A percentile compares a stretch with the other conserved stretches of the same genome.
Conservation (phyloP, 495 filamentous ascomycete genomes). For the Lichenothelia convexa region DNA sequence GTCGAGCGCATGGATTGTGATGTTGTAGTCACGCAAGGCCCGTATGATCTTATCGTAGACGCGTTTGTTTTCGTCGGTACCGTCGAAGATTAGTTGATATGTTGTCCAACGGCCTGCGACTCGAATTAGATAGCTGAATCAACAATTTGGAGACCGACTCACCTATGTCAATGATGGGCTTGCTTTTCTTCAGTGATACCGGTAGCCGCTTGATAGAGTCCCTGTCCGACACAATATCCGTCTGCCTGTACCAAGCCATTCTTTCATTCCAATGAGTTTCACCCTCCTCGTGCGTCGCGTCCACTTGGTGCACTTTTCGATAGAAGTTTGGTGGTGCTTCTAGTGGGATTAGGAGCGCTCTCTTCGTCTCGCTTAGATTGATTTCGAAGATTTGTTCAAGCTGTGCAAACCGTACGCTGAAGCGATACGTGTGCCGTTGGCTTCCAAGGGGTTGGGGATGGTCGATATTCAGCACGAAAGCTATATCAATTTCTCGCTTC, state of each 20-base stretch:
- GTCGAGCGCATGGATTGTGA: conserved; percentile 16
- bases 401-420: conserved; percentile 47
- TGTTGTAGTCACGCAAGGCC: conserved; percentile 53
- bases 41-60: conserved; percentile 18
- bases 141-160: conserved; percentile 8
- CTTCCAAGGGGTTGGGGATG: neutral
- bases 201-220: conserved; percentile 20
- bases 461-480: conserved; percentile 7
- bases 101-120: conserved; percentile 43
- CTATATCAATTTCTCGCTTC: conserved; percentile 17
- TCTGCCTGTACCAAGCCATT: conserved; percentile 60
- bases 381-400: conserved; percentile 36
- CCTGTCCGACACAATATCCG: conserved; percentile 40
- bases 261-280: conserved; percentile 39
- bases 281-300: conserved; percentile 23
- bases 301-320: conserved; percentile 28
- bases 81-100: conserved; percentile 36
- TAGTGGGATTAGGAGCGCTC: conserved; percentile 38
- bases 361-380: conserved; percentile 14
- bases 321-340: conserved; percentile 48
- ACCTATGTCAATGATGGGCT: conserved; percentile 60
- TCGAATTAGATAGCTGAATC: conserved; percentile 9
- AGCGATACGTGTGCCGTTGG: conserved; percentile 20
- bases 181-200: conserved; percentile 36
- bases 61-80: conserved; percentile 7